Evolutionary conservation across 257 asterid species (phyloP).

Genomic region (Ligustrum vulgare): DNA sequence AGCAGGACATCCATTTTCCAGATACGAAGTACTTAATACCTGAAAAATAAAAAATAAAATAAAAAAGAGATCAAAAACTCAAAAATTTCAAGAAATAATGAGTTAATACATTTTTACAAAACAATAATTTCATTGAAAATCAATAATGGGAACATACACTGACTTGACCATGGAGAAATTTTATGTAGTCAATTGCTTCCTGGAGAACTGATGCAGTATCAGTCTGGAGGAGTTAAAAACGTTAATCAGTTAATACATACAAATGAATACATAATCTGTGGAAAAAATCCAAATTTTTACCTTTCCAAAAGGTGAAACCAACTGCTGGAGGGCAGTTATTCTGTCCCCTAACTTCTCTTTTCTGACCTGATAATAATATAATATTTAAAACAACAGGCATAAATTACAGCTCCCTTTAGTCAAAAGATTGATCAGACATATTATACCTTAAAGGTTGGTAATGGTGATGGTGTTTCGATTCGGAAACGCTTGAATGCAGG

Average conservation of each 20-base stretch:
- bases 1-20: constrained; percentile 56
- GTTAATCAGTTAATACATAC: not conserved
- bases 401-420: constrained; percentile 22
- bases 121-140: no score
- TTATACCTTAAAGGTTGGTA: constrained; percentile 67
- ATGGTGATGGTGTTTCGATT: constrained; percentile 59
- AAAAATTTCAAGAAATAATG: not conserved
- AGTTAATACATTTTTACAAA: not conserved
- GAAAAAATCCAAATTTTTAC: constrained; percentile 36
- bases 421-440: constrained; percentile 11
- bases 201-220: constrained; percentile 98
- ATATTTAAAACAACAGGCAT: constrained; percentile 25
- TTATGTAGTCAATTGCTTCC: constrained; percentile 89
- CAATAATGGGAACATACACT: constrained; percentile 44
- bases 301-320: constrained; percentile 99
- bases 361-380: constrained; percentile 69
- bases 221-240: constrained; percentile 45
- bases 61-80: not conserved
- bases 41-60: constrained; percentile 27
- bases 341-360: constrained; percentile 96
- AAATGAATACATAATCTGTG: not conserved
- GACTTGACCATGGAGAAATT: constrained; percentile 90
- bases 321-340: constrained; percentile 90
- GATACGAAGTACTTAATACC: constrained; percentile 70
- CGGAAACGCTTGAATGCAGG: constrained; percentile 46